phyloP scores from a whole-genome alignment of 2,329 filamentous ascomycete species.

The Alternaria ethzedia region DNA sequence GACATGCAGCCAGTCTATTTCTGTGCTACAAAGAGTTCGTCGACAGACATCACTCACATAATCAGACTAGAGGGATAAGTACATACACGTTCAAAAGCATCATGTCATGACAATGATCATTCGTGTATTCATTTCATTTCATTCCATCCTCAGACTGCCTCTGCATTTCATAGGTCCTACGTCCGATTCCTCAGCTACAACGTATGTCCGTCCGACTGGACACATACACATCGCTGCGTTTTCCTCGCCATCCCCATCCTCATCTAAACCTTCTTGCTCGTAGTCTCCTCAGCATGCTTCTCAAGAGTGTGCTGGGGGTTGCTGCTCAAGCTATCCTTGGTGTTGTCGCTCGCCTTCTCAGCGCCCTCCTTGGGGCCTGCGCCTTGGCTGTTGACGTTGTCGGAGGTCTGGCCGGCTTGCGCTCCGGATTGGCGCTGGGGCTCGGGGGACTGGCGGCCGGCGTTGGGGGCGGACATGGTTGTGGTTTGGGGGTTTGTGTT shows the following conservation, averaged over 20 bases:
- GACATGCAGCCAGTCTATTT: neutral
- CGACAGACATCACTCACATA: neutral
- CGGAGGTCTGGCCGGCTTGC: conserved; percentile 67
- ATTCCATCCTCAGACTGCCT: neutral
- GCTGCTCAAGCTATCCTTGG: conserved; percentile 55
- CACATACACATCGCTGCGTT: too few species aligned
- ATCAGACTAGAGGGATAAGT: neutral
- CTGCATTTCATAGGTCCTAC: neutral
- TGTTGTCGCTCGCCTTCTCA: conserved; percentile 59
- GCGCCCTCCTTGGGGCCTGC: conserved; percentile 49
- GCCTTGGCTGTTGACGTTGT: conserved; percentile 62
- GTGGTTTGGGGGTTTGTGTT: neutral
- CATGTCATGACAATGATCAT: neutral
- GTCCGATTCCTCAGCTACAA: too few species aligned
- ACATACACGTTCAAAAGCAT: neutral
- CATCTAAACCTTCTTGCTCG: conserved; percentile 62
- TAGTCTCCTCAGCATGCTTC: conserved; percentile 66
- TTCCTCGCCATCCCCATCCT: too few species aligned
- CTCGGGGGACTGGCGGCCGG: conserved; percentile 78
- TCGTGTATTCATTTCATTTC: neutral
- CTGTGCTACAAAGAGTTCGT: fast-evolving
- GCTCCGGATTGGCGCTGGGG: conserved; percentile 70
- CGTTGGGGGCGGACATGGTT: conserved; percentile 67
- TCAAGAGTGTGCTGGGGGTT: conserved; percentile 73
- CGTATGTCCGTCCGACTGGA: too few species aligned